phyloP scores from a whole-genome alignment of 495 filamentous ascomycete species.

The Aspergillus sclerotioniger region DNA sequence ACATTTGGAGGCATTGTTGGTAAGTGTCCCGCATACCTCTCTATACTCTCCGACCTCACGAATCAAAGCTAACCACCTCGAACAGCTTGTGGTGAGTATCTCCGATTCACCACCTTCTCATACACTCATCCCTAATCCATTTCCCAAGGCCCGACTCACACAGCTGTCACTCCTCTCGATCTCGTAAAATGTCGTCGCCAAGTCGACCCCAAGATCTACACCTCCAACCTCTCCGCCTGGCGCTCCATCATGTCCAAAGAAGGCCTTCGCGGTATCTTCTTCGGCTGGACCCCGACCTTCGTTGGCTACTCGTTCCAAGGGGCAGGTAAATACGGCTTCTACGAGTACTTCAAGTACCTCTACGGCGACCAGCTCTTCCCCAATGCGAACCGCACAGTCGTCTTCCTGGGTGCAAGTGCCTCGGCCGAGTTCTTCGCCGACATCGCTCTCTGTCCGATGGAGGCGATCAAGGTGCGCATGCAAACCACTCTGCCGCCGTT shows the following conservation, averaged over 20 bases:
- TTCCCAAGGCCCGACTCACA: slow-evolving; percentile 49
- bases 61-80: neutral
- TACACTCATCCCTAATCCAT: neutral
- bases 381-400: slow-evolving; percentile 57
- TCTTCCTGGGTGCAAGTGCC: slow-evolving; percentile 64
- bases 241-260: slow-evolving; percentile 60
- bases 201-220: slow-evolving; percentile 70
- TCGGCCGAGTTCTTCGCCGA: slow-evolving; percentile 70
- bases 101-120: neutral
- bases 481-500: slow-evolving; percentile 68
- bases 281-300: slow-evolving; percentile 70
- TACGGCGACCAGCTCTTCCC: slow-evolving; percentile 67
- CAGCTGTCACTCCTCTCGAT: slow-evolving; percentile 60
- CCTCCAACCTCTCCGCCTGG: slow-evolving; percentile 66
- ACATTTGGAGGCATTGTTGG: slow-evolving; percentile 63
- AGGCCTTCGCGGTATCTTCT: slow-evolving; percentile 68
- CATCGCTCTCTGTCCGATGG: slow-evolving; percentile 64
- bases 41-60: too few relatives aligned
- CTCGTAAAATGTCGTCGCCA: slow-evolving; percentile 72
- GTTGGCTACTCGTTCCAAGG: slow-evolving; percentile 70
- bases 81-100: slow-evolving; percentile 56
- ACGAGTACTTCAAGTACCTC: slow-evolving; percentile 71
- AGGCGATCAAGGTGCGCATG: slow-evolving; percentile 73
- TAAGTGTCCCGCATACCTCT: slow-evolving; percentile 27
- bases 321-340: slow-evolving; percentile 76